Evolutionary conservation across 306 rosid species (phyloP).

Genomic region (Geum urbanum): DNA sequence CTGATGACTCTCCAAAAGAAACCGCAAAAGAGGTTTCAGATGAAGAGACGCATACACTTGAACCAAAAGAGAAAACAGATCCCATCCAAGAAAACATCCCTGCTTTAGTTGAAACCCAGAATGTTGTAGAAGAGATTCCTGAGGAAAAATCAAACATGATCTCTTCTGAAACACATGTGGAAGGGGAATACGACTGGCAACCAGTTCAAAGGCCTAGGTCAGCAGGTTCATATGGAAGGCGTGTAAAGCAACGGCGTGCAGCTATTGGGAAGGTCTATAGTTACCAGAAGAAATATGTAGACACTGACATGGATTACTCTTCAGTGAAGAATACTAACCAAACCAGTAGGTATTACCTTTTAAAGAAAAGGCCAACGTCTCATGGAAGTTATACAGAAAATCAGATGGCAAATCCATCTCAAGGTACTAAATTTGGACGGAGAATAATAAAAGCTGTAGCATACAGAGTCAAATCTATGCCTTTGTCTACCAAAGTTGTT

Average conservation of each 20-base stretch:
- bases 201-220: conserved; percentile 97
- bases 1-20: conserved; percentile 79
- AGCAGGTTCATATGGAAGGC: conserved; percentile 64
- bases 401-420: conserved; percentile 48
- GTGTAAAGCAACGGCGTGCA: conserved; percentile 77
- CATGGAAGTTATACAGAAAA: conserved; percentile 66
- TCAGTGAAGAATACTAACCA: conserved; percentile 48
- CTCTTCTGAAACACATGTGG: conserved; percentile 61
- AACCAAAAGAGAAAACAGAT: conserved; percentile 38
- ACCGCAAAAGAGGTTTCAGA: conserved; percentile 60
- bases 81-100: conserved; percentile 48
- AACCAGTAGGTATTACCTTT: conserved; percentile 54
- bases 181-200: conserved; percentile 95
- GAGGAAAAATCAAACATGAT: conserved; percentile 44
- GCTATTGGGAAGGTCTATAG: conserved; percentile 68
- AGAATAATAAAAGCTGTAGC: conserved; percentile 66
- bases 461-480: conserved; percentile 80
- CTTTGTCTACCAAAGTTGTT: conserved; percentile 46
- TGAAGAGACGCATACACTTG: conserved; percentile 54
- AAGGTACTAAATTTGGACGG: conserved; percentile 81
- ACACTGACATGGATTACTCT: conserved; percentile 46
- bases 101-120: conserved; percentile 48
- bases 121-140: conserved; percentile 36
- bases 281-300: conserved; percentile 75
- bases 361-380: conserved; percentile 68